Percentiles rank a stretch among this genome's conserved stretches.
These are phyloP conservation scores for Chiua virens DNA, from an alignment of 768 basidiomycete species.

Conservation along the genomic window DNA sequence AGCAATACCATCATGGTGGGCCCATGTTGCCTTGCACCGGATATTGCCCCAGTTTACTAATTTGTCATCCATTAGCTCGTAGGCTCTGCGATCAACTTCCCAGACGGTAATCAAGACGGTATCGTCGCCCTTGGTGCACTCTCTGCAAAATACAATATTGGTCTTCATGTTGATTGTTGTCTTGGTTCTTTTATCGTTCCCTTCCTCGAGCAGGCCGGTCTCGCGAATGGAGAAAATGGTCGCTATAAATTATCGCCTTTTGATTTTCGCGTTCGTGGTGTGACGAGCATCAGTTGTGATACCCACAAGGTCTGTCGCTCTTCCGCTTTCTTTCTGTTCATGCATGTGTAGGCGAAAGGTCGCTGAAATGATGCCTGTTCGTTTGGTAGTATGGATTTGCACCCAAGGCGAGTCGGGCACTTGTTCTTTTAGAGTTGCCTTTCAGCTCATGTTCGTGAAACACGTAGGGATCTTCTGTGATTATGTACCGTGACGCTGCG, in stretches of 20 bases:
- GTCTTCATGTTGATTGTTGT: conserved; percentile 94
- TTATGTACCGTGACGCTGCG: conserved; percentile 87
- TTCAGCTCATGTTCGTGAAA: not conserved
- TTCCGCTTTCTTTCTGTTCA: not conserved
- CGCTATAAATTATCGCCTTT: conserved; percentile 64
- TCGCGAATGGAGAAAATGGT: conserved; percentile 57
- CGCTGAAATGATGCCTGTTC: conserved; percentile 3
- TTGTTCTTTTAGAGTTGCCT: not conserved
- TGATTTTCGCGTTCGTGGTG: conserved; percentile 89
- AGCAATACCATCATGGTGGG: conserved; percentile 83
- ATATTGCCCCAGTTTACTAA: not conserved
- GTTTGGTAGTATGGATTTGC: conserved; percentile 81
- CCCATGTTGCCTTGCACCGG: not conserved
- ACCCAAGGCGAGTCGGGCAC: conserved; percentile 64
- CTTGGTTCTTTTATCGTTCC: conserved; percentile 93
- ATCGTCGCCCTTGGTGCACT: conserved; percentile 77
- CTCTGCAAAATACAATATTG: conserved; percentile 72
- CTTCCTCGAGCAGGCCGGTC: conserved; percentile 80
- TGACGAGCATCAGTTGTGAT: conserved; percentile 95
- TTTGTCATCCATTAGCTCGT: conserved; percentile 60
- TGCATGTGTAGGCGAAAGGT: not conserved
- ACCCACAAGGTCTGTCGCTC: conserved; percentile 72
- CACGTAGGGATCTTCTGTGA: conserved; percentile 82
- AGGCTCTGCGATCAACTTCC: conserved; percentile 84
- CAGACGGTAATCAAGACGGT: conserved; percentile 84